Percentiles rank a stretch among this genome's conserved stretches.
phyloP scores from a whole-genome alignment of 1,284 basidiomycete species.

The Tilletia caries region DNA sequence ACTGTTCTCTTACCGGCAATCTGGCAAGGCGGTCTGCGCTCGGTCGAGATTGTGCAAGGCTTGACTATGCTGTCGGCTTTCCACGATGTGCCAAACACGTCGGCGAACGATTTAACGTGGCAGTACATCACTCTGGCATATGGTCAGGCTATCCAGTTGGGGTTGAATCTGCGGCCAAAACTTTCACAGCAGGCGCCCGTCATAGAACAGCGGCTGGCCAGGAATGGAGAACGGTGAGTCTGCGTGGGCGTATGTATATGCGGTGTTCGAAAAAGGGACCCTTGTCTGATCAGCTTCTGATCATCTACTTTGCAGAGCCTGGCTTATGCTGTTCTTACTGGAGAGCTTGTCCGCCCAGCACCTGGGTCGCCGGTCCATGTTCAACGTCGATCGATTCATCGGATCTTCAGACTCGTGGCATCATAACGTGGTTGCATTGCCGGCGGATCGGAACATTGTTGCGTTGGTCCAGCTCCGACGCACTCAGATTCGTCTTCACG shows the following conservation, averaged over 20 bases:
- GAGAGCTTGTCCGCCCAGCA: neutral
- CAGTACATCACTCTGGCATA: constrained; percentile 4
- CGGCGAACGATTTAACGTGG: constrained; percentile 9
- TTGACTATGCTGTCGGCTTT: neutral
- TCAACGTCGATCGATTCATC: constrained; percentile 6
- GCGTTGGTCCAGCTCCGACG: constrained; percentile 1
- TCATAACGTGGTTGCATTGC: neutral
- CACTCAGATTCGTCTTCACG: neutral
- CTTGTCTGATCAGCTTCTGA: neutral
- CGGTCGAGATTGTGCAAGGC: constrained; percentile 11
- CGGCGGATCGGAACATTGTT: constrained; percentile 1
- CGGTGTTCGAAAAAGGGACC: neutral
- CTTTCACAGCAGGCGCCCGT: neutral
- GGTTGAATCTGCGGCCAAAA: neutral
- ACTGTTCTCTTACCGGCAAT: neutral
- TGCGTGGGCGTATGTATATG: neutral
- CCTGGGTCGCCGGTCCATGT: constrained; percentile 8
- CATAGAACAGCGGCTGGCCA: neutral
- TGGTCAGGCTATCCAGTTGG: neutral
- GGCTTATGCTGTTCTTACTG: neutral
- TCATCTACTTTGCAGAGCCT: neutral
- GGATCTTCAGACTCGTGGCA: constrained; percentile 2
- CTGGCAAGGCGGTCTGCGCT: neutral
- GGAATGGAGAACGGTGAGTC: constrained; percentile 11
- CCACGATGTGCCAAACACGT: neutral